Base-by-base conservation (phyloP, 345 rosid species). In the Clausena lansium region DNA sequence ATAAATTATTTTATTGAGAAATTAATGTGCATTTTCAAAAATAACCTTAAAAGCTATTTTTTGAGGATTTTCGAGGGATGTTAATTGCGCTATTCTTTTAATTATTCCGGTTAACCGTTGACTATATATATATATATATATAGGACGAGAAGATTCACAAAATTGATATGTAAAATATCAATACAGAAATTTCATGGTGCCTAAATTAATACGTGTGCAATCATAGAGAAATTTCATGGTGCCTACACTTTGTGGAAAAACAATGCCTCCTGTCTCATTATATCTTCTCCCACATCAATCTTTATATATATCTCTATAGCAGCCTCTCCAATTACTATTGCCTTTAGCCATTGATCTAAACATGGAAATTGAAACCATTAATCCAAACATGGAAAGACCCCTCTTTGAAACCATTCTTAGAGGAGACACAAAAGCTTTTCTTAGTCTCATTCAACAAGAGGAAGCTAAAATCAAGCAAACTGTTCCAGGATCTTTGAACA, bases 371-470 rank as follows among this genome's bases (percentile, higher is more conserved):
- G 50, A 45, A 0, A 0, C 4, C 50, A 13, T 45, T 45, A 45
- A 45, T 65, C 50, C 58, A 35, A n/a, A 6, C 6, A 86, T 83
- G 88, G 85, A 83, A 17, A 71, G 67, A 35, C 77, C 65, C 20
- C 84, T 86, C n/a, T 75, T 55, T 0, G 83, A 80, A 28, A 73
- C 79, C 2, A 33, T 82, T 63, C 32, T 75, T 10, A 79, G 32
- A 80, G 88, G 86, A 4, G 85, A 86, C 17, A 1, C 3, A 33
- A 13, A 64, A 0, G 25, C 59, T 19, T 79, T 86, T 73, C 80
- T 71, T 1, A 13, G 9, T 30, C 80, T 86, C 3, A 13, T 80
- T 65, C 67, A 39, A 24, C 77, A 79, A 74, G 58, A 83, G 2
- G 77, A 77, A 35, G 32, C 55, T 13, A 25, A 68, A 33, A 58